These are phyloP conservation scores for Panicum hallii DNA, from an alignment of 202 grass and related monocot species.

Conservation along the genomic window DNA sequence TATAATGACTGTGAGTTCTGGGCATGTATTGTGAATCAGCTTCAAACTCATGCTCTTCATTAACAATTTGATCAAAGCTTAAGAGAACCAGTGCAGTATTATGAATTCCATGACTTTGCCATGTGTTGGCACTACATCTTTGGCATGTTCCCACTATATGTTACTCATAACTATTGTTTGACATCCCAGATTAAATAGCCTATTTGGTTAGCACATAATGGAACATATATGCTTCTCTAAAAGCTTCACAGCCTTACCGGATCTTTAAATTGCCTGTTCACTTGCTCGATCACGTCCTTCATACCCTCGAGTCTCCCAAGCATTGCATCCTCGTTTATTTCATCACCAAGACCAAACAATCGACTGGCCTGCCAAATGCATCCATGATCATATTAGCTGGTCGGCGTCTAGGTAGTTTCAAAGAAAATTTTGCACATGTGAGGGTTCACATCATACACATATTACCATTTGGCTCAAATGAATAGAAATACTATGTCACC, in stretches of 20 bases:
- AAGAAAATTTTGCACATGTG: background rate
- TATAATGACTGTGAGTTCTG: background rate
- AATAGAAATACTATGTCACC: background rate
- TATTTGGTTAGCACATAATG: constrained; percentile 13
- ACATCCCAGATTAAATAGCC: background rate
- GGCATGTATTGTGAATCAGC: background rate
- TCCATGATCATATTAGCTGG: constrained; percentile 10
- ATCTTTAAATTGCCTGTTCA: constrained; percentile 99
- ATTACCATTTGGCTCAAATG: constrained; percentile 27
- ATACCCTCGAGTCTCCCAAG: constrained; percentile 96
- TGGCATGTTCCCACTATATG: background rate
- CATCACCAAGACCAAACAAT: constrained; percentile 97
- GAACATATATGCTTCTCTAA: constrained; percentile 15
- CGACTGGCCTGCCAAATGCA: constrained; percentile 75
- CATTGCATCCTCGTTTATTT: constrained; percentile 95
- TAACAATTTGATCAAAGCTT: constrained; percentile 24
- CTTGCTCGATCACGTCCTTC: constrained; percentile 98
- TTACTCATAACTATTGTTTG: background rate
- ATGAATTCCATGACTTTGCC: constrained; percentile 4
- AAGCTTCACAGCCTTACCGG: constrained; percentile 66
- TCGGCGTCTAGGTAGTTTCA: background rate
- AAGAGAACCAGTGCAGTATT: background rate
- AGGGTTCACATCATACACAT: background rate
- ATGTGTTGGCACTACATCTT: constrained; percentile 12
- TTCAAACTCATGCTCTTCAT: background rate